A percentile compares a stretch with the other conserved stretches of the same genome.
Evolutionary conservation across 2,329 filamentous ascomycete genomes (phyloP).

Genomic region (Cercospora sojina): DNA sequence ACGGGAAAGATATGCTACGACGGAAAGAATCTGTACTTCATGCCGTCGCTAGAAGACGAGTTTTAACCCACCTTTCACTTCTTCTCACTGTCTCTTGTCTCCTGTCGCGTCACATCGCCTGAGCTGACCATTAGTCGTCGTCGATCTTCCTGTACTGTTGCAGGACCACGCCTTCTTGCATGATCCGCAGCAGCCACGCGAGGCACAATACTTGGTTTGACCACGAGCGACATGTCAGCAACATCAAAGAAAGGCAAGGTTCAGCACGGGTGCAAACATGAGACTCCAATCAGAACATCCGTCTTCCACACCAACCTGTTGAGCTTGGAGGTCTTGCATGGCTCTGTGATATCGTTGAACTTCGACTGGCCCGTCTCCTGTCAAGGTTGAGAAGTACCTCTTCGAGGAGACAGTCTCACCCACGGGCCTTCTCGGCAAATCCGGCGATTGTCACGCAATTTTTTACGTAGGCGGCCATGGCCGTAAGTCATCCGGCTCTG

Average conservation of each 20-base stretch:
- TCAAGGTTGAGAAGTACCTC: neutral
- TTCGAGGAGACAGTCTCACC: neutral
- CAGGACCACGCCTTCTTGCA: neutral
- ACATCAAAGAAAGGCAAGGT: neutral
- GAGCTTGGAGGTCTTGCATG: neutral
- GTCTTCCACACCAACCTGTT: neutral
- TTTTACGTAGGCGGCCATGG: neutral
- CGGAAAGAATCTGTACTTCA: constrained; percentile 13
- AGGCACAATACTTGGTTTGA: neutral
- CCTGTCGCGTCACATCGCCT: neutral
- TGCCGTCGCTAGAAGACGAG: constrained; percentile 18
- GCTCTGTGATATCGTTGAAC: neutral
- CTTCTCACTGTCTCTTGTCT: neutral
- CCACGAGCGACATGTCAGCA: neutral
- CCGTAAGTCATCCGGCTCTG: neutral
- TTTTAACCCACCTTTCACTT: constrained; percentile 18
- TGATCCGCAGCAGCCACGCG: no score
- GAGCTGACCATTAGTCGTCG: neutral
- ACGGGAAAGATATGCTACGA: constrained; percentile 10
- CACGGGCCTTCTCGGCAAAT: neutral
- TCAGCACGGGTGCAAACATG: no score
- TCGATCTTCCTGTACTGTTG: neutral
- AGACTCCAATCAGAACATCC: neutral
- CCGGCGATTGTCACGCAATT: neutral
- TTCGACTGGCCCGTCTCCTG: neutral